Conservation (phyloP, 495 filamentous ascomycete species). For the Penicillium antarcticum region DNA sequence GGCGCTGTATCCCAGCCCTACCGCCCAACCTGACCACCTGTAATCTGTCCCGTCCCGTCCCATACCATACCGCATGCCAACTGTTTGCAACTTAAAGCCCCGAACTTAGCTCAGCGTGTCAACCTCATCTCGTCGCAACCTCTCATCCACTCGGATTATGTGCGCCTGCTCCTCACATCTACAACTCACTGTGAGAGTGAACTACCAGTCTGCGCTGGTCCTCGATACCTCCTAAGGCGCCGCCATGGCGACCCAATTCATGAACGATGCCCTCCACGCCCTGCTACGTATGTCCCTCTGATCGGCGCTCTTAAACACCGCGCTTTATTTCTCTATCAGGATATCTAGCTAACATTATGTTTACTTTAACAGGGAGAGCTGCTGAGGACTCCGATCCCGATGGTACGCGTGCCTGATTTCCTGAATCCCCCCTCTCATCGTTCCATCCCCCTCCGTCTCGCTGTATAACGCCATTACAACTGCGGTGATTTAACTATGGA, state of each 20-base stretch:
- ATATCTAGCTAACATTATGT: slow-evolving; percentile 16
- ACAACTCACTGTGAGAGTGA: slow-evolving; percentile 30
- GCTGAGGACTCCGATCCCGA: slow-evolving; percentile 48
- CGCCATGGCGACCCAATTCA: slow-evolving; percentile 38
- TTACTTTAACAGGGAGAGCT: slow-evolving; percentile 27
- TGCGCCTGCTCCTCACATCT: slow-evolving; percentile 25
- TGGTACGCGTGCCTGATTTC: slow-evolving; percentile 35
- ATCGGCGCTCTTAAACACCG: neutral
- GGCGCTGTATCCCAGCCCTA: neutral
- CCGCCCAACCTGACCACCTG: neutral
- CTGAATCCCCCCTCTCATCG: slow-evolving; percentile 6
- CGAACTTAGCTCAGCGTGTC: slow-evolving; percentile 1
- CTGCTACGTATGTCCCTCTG: slow-evolving; percentile 36
- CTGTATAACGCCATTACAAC: neutral
- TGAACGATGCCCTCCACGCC: slow-evolving; percentile 36
- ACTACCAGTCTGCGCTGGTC: slow-evolving; percentile 27
- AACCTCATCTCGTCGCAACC: slow-evolving; percentile 1
- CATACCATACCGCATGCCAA: slow-evolving; percentile 10
- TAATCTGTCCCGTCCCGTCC: slow-evolving; percentile 6
- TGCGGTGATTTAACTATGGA: slow-evolving; percentile 19
- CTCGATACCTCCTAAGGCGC: slow-evolving; percentile 20
- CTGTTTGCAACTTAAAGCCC: slow-evolving; percentile 21
- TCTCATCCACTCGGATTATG: slow-evolving; percentile 31
- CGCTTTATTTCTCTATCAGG: neutral
- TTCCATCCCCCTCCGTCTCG: neutral